phyloP scores from a whole-genome alignment of 192 early-diverging fungal species.

The Coemansia sp. region DNA sequence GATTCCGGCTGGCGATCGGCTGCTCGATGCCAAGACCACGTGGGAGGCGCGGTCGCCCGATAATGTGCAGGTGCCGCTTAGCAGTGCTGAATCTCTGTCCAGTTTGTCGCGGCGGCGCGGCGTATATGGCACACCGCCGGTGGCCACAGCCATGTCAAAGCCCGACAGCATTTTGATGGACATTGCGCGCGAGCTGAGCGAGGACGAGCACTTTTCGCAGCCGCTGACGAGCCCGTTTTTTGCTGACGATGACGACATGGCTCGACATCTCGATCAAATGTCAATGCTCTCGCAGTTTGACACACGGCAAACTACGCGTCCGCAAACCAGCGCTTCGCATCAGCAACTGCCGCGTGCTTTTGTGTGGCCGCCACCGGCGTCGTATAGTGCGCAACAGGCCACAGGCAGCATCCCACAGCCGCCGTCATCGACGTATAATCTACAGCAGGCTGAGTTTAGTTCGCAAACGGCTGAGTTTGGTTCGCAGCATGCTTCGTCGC shows the following conservation, averaged over 20 bases:
- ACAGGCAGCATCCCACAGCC: conserved; percentile 25
- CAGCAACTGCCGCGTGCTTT: neutral
- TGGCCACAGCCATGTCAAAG: conserved; percentile 3
- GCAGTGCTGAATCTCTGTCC: conserved; percentile 24
- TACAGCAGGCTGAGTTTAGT: conserved; percentile 22
- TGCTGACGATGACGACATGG: conserved; percentile 39
- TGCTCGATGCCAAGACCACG: conserved; percentile 13
- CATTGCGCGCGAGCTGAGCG: conserved; percentile 52
- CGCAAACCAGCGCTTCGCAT: neutral
- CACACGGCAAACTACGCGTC: conserved; percentile 21
- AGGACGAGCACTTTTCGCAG: conserved; percentile 31
- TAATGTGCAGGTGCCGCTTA: conserved; percentile 10
- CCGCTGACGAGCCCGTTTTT: conserved; percentile 31
- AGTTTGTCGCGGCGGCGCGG: conserved; percentile 32
- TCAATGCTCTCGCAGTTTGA: conserved; percentile 27
- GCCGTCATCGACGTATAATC: conserved; percentile 23
- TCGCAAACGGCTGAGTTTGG: no score
- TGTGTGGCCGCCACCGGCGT: neutral
- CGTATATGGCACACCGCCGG: conserved; percentile 32
- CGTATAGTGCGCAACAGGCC: no score
- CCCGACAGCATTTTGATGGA: conserved; percentile 39
- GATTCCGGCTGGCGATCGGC: conserved; percentile 22
- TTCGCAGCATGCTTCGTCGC: neutral
- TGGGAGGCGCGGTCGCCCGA: conserved; percentile 47
- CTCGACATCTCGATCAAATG: conserved; percentile 31